Evolutionary conservation across 2,329 filamentous ascomycete genomes (phyloP).

Genomic region (Trichophyton schoenleinii): DNA sequence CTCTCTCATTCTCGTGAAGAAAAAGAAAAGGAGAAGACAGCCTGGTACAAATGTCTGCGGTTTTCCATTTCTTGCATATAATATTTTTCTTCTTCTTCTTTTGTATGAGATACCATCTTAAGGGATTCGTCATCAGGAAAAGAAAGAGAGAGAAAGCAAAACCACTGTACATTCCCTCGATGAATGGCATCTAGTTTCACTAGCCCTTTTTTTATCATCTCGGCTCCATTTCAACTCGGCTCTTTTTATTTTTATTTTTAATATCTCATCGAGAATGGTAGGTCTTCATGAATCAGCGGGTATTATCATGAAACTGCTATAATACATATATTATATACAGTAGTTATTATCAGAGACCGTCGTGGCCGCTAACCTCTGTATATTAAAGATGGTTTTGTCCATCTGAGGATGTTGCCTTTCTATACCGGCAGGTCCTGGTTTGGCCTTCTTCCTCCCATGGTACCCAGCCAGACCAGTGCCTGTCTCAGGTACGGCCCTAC

Average conservation of each 20-base stretch:
- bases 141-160: not conserved
- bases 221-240: not conserved
- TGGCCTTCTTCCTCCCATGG: conserved; percentile 54
- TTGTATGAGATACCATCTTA: not conserved
- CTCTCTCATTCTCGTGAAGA: not conserved
- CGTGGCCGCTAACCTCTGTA: no score
- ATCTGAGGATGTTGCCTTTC: not conserved
- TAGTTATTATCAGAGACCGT: not conserved
- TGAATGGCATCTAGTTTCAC: not conserved
- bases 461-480: conserved; percentile 55
- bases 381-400: no score
- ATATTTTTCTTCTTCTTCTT: not conserved
- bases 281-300: not conserved
- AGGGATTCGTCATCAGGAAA: not conserved
- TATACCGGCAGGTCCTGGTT: conserved; percentile 13
- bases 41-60: not conserved
- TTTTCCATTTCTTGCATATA: not conserved
- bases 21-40: not conserved
- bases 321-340: not conserved
- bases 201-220: not conserved
- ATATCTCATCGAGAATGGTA: not conserved
- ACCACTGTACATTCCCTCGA: not conserved
- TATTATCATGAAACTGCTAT: not conserved
- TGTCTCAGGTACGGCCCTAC: conserved; percentile 75
- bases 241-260: not conserved